Base-by-base conservation (phyloP, 2,329 filamentous ascomycete genomes). In the Pseudocercospora cruenta region DNA sequence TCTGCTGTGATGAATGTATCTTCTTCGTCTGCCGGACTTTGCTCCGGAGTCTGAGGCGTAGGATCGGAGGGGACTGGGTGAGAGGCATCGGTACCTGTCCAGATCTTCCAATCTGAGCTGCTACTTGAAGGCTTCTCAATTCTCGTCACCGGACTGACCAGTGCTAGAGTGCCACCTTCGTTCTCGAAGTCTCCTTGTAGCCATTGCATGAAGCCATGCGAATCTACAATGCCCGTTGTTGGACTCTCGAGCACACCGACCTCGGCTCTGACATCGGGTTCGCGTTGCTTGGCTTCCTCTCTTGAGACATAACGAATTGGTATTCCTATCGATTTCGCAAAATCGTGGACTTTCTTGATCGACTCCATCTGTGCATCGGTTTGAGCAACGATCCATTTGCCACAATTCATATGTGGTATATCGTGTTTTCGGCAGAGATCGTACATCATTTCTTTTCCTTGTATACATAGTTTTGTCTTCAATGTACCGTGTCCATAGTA, bases 371-470 rank as follows among this genome's bases (percentile, higher is more conserved):
- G 92, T 55, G 80, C 81, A 1, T 84, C 83, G 60, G 88, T 90
- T 81, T 98, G 95, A 0, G 94, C 94, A 1, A 98, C 91, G 73
- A 98, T 91, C 94, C 94, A 97, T 82, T 97, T 98, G 66, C 93
- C 93, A 24, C 88, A 91, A 76, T 90, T 90, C 62, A 84, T 84
- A 80, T 95, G 86, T 0, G 88, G 87, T 59, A 99, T 90, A 64
- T 80, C 79, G 73, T 91, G 82, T 64, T 81, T 81, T 4, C 81
- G 79, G 82, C 94, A 97, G 49, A 96, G 87, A 3, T 83, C 84
- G 80, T 99, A 99, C 66, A 98, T 83, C 77, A 93, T 83, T 33
- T 89, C 77, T 72, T 90, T 90, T 66, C 95, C 95, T 33, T 83
- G 82, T 69, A 97, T 84, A 80, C 95, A 99, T 12, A 99, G 87